Base-by-base conservation (phyloP, 441 rosid species). In the Erodium texanum region DNA sequence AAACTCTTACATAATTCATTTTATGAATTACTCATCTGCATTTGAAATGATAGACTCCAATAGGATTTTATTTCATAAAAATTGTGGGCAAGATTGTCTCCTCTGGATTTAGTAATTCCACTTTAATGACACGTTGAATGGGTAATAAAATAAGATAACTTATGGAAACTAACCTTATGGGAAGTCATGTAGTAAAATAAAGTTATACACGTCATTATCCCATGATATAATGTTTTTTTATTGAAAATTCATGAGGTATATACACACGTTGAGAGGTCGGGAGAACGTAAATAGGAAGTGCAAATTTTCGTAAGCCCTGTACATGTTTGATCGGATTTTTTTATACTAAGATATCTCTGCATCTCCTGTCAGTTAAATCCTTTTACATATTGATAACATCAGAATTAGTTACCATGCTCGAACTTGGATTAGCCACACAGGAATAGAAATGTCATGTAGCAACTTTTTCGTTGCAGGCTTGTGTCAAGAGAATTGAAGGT, bases 401-500 rank as follows among this genome's bases (percentile, higher is more conserved):
- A 23, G 19, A 50, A 41, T 1, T 9, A 41, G 48, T 41, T 41
- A 10, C 14, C 48, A 9, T 41, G 2, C 2, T 41, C 15, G 0
- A 15, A 41, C 1, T 41, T 41, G 48, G 48, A 10, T 48, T 41
- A 10, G 48, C 48, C 48, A 41, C 48, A 9, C 18, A 22, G 34
- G 9, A 65, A 69, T 48, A 50, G 29, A 68, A 29, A 14, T 59
- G 58, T 27, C 52, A 48, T 59, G 16, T 5, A 19, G 29, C 18
- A 0, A 9, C 43, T 73, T 36, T 36, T 32, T 66, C 50, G 12
- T 65, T 68, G 16, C 76, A 88, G 93, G 89, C 84, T 0, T 88
- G 93, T 71, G 80, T 83, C 16, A 88, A 86, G 85, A 83, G 93
- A 77, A 84, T 88, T 66, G 75, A 83, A 67, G 83, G 79, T 10